Evolutionary conservation across 1,284 basidiomycete species (phyloP), one percentile per base, ranked within the genome.

Genomic region (Ganoderma meredithae): DNA sequence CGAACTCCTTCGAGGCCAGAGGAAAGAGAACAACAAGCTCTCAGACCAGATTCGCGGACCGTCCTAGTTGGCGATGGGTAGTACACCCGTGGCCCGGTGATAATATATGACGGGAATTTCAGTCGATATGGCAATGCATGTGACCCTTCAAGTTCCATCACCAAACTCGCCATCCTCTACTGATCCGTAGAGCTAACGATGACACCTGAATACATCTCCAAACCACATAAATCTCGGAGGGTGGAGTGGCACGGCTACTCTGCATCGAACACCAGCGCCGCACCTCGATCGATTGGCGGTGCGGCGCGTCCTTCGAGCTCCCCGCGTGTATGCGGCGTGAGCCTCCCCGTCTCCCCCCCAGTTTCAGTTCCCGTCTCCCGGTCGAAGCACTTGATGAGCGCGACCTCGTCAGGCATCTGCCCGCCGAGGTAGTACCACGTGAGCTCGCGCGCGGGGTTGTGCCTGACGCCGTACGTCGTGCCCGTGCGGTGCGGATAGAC

Each of bases 301-400:
- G 77, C 6, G 82, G 83, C 8, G 83, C 83, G 40, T 81, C 79
- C 47, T 69, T 69, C 15, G 83, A 81, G 47, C 81, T 82, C 12
- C 76, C 76, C 25, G 72, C 69, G 69, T 86, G 81, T 80, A 66
- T 86, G 85, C 6, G 85, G 84, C 0, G 85, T 83, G 64, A 84
- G 73, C 52, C 79, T 76, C 43, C 84, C 83, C 65, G 76, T 76
- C 66, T 79, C 78, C 49, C 74, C 73, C 69, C 33, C 33, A 36
- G 73, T n/a, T n/a, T 1, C 27, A 1, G 1, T 3, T 3, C 27
- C 27, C 27, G 27, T 72, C 70, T 80, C 77, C 15, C 82, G 82
- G 70, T 84, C 83, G 64, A 78, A 84, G 74, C 82, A 84, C 78
- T 86, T 86, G 75, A 87, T 81, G 60, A 87, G 74, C 27, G 80